These are phyloP conservation scores for Trichoderma atrobrunneum DNA, from an alignment of 2,329 filamentous ascomycete species.

Conservation along the genomic window DNA sequence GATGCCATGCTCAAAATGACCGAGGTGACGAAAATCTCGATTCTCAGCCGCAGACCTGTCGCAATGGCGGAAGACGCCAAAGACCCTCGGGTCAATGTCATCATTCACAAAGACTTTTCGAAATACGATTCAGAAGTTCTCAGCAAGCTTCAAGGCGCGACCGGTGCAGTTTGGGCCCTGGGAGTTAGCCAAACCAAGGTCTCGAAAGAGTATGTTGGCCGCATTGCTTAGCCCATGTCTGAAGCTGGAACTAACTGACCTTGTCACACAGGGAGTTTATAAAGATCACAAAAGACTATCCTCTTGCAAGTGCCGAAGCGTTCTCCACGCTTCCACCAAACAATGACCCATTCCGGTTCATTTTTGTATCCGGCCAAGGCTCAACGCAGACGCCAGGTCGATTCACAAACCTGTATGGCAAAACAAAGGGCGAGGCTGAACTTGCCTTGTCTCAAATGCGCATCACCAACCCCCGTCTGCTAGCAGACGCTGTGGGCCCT, in stretches of 20 bases:
- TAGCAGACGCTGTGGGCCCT: background rate
- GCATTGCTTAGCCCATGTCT: too few relatives aligned
- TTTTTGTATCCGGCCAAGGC: conserved; percentile 7
- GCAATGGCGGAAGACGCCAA: conserved; percentile 14
- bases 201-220: background rate
- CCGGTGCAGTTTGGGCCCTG: conserved; percentile 17
- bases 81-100: conserved; percentile 11
- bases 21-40: conserved; percentile 19
- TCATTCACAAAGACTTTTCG: conserved; percentile 19
- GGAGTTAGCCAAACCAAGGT: conserved; percentile 3
- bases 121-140: conserved; percentile 11
- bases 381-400: background rate
- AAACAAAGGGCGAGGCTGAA: conserved; percentile 2
- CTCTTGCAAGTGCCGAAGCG: background rate
- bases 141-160: conserved; percentile 15
- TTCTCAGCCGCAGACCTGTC: conserved; percentile 18
- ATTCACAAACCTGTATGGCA: background rate
- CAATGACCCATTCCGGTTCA: background rate
- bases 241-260: background rate
- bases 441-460: background rate
- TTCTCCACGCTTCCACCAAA: background rate
- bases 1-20: conserved; percentile 18
- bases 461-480: background rate
- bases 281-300: background rate
- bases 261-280: background rate